These are phyloP conservation scores for Terfezia claveryi DNA, from an alignment of 495 filamentous ascomycete species.

Conservation along the genomic window DNA sequence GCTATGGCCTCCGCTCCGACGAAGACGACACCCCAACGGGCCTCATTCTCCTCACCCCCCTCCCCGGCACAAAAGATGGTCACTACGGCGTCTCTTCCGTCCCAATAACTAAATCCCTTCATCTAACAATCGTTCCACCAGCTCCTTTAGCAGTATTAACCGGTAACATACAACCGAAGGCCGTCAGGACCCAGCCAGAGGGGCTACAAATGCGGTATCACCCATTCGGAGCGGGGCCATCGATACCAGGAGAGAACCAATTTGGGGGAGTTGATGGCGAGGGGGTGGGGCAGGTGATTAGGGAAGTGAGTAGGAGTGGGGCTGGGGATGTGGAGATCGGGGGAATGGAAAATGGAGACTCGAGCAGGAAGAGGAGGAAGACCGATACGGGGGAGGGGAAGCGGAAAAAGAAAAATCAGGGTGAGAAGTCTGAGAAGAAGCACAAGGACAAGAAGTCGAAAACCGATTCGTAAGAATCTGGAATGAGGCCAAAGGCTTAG, in stretches of 20 bases:
- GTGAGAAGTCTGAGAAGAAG: no score
- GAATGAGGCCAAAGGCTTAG: no score
- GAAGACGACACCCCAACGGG: background rate
- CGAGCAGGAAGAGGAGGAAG: no score
- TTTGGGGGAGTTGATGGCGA: background rate
- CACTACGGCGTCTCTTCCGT: background rate
- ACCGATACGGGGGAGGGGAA: no score
- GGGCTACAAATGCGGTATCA: background rate
- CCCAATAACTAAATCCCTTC: background rate
- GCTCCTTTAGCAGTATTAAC: background rate
- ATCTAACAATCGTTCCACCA: background rate
- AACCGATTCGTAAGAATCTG: no score
- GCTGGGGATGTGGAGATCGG: no score
- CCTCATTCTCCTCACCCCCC: background rate
- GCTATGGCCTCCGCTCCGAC: background rate
- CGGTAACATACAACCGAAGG: background rate
- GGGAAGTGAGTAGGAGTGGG: no score
- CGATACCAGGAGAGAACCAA: background rate
- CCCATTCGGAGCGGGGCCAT: background rate
- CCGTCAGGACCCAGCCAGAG: background rate
- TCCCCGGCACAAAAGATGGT: background rate
- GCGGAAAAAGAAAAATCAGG: no score
- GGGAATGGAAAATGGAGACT: no score
- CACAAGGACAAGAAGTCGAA: no score
- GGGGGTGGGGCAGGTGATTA: no score